phyloP scores from a whole-genome alignment of 1,139 yeast species.

The Suhomyces terraborum region DNA sequence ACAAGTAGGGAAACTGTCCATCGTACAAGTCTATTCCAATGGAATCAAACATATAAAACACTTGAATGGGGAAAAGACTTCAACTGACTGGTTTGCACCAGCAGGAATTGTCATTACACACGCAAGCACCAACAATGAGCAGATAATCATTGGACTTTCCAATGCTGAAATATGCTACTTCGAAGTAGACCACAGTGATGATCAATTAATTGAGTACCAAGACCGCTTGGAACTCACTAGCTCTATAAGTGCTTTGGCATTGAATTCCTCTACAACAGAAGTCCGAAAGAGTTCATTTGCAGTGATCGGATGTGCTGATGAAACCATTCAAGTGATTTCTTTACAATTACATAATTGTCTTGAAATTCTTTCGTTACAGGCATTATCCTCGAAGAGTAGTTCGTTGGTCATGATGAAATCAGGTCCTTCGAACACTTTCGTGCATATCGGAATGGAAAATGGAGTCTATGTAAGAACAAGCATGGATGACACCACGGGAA shows the following conservation, averaged over 20 bases:
- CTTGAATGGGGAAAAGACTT: conserved; percentile 13
- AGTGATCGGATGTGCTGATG: conserved; percentile 72
- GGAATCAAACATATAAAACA: conserved; percentile 70
- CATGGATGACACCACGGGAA: conserved; percentile 62
- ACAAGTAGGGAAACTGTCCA: conserved; percentile 63
- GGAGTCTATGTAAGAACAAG: conserved; percentile 75
- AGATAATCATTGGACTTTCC: conserved; percentile 69
- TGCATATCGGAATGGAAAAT: conserved; percentile 79
- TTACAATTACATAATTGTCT: conserved; percentile 64
- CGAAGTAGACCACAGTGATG: conserved; percentile 66
- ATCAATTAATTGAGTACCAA: conserved; percentile 70
- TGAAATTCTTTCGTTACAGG: conserved; percentile 66
- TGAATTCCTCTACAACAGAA: conserved; percentile 50
- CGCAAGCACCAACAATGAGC: conserved; percentile 66
- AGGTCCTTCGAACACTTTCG: conserved; percentile 20
- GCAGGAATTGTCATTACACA: conserved; percentile 65
- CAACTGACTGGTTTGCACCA: conserved; percentile 81
- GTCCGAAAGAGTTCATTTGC: conserved; percentile 56
- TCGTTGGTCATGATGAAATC: conserved; percentile 45
- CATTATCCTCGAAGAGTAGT: conserved; percentile 59
- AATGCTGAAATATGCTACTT: conserved; percentile 80
- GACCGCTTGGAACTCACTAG: conserved; percentile 58
- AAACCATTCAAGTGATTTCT: conserved; percentile 69
- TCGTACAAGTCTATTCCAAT: conserved; percentile 71
- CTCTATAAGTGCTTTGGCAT: conserved; percentile 53